A percentile compares a stretch with the other conserved stretches of the same genome.
These are phyloP conservation scores for Beauveria varroae DNA, from an alignment of 2,329 filamentous ascomycete genomes.

Conservation along the genomic window DNA sequence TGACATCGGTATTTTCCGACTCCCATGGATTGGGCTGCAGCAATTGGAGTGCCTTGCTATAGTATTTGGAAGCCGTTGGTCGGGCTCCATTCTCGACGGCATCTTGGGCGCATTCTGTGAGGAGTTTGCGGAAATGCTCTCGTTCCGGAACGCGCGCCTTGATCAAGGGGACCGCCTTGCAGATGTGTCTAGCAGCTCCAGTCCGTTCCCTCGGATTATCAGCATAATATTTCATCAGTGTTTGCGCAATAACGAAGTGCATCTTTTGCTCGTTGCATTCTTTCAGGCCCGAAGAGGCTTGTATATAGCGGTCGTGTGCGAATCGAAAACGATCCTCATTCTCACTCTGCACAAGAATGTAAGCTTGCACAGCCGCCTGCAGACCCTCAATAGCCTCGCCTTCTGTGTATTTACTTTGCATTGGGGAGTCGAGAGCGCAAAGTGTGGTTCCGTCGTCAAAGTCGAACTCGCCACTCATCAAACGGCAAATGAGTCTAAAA, in stretches of 20 bases:
- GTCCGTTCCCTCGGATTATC: constrained; percentile 59
- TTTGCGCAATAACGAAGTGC: constrained; percentile 84
- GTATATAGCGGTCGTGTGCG: constrained; percentile 78
- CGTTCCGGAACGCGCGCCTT: constrained; percentile 54
- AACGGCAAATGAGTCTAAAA: constrained; percentile 68
- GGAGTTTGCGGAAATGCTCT: constrained; percentile 61
- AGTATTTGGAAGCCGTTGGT: constrained; percentile 76
- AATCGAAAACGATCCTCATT: constrained; percentile 84
- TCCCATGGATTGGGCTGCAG: constrained; percentile 75
- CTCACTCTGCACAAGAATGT: constrained; percentile 73
- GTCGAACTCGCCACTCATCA: constrained; percentile 69
- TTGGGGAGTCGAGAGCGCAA: constrained; percentile 16
- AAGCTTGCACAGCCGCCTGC: constrained; percentile 73
- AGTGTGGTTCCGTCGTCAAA: constrained; percentile 43
- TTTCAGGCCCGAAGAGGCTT: constrained; percentile 62
- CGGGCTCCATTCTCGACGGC: constrained; percentile 78
- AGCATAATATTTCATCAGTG: constrained; percentile 64
- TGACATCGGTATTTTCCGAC: constrained; percentile 60
- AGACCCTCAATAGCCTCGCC: constrained; percentile 67
- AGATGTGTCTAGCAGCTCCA: constrained; percentile 73
- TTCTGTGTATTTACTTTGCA: constrained; percentile 43
- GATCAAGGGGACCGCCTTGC: constrained; percentile 68
- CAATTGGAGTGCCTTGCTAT: constrained; percentile 66
- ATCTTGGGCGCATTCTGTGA: constrained; percentile 71
- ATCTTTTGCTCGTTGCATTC: constrained; percentile 68